Conservation (phyloP, 2,329 filamentous ascomycete species). For the Calycina marina region DNA sequence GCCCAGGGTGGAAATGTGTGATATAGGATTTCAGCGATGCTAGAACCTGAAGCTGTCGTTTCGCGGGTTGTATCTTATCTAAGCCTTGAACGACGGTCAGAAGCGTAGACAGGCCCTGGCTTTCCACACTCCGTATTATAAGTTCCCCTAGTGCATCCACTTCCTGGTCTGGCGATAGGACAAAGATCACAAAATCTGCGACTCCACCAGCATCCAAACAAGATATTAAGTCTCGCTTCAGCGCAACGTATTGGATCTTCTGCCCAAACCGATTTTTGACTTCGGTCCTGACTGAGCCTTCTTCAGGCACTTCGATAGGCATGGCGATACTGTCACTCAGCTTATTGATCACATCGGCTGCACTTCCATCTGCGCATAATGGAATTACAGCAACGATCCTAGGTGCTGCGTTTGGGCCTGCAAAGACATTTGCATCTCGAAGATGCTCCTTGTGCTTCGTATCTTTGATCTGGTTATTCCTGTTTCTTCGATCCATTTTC, state of each 20-base stretch:
- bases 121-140: conserved; percentile 74
- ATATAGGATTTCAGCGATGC: conserved; percentile 84
- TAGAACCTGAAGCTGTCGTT: conserved; percentile 62
- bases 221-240: conserved; percentile 57
- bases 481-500: conserved; percentile 88
- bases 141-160: conserved; percentile 75
- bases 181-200: conserved; percentile 81
- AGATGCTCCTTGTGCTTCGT: conserved; percentile 73
- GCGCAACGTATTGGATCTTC: conserved; percentile 71
- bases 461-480: conserved; percentile 78
- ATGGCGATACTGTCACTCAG: conserved; percentile 73
- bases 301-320: conserved; percentile 44
- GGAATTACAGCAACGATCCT: conserved; percentile 81
- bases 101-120: conserved; percentile 89
- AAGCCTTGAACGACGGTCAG: conserved; percentile 72
- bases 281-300: conserved; percentile 46
- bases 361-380: conserved; percentile 59
- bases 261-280: conserved; percentile 94
- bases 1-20: conserved; percentile 82
- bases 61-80: conserved; percentile 62
- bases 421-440: conserved; percentile 66
- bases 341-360: conserved; percentile 47
- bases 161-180: conserved; percentile 70
- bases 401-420: conserved; percentile 75
- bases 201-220: conserved; percentile 75